Conservation (phyloP, 306 rosid species). For the Delonix regia region DNA sequence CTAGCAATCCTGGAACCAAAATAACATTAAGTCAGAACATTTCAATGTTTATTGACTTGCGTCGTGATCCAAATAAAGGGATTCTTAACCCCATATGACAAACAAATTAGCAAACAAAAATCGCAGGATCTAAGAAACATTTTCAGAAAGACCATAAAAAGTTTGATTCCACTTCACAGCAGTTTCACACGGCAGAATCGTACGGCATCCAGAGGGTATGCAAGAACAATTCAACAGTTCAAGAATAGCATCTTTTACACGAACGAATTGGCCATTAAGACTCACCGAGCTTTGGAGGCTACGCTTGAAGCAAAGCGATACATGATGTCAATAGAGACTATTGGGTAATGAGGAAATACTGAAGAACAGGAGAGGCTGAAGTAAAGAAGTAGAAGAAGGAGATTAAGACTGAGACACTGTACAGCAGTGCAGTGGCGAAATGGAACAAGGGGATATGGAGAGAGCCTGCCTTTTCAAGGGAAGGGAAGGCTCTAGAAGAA, state of each 20-base stretch:
- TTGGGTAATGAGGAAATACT: neutral
- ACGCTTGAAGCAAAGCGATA: slow-evolving; percentile 82
- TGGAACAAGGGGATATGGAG: neutral
- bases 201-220: neutral
- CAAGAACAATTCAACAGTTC: neutral
- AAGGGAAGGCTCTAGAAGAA: slow-evolving; percentile 75
- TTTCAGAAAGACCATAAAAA: neutral
- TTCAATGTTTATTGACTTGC: neutral
- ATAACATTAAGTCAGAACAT: slow-evolving; percentile 18
- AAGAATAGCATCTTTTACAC: neutral
- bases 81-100: neutral
- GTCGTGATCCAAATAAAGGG: neutral
- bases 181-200: neutral
- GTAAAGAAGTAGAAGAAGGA: neutral
- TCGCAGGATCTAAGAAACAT: slow-evolving; percentile 27
- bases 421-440: neutral
- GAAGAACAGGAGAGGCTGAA: slow-evolving; percentile 20
- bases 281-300: slow-evolving; percentile 83
- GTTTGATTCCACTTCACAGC: neutral
- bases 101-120: neutral
- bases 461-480: slow-evolving; percentile 41
- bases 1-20: slow-evolving; percentile 61
- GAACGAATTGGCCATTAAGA: slow-evolving; percentile 8
- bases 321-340: slow-evolving; percentile 46
- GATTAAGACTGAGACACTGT: neutral